A percentile compares a stretch with the other conserved stretches of the same genome.
phyloP scores from a whole-genome alignment of 257 asterid species.

The Asclepias syriaca region DNA sequence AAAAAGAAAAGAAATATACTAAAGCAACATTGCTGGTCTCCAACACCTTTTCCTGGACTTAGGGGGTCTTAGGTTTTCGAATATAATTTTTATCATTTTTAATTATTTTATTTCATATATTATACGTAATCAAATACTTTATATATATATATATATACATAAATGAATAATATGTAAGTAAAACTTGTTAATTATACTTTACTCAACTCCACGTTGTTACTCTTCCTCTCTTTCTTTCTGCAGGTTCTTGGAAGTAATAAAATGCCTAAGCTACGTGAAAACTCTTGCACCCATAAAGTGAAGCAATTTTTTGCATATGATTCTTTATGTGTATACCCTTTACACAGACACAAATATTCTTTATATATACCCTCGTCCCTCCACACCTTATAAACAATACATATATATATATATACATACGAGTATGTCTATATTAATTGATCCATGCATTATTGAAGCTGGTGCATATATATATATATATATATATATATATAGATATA shows the following conservation, averaged over 20 bases:
- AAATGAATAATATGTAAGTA: no score
- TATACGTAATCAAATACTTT: no score
- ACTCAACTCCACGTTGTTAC: neutral
- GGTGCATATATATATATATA: neutral
- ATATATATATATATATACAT: no score
- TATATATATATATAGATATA: no score
- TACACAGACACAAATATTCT: slow-evolving; percentile 12
- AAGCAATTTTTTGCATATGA: slow-evolving; percentile 8
- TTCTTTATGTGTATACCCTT: slow-evolving; percentile 13
- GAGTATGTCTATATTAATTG: neutral
- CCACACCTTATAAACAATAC: neutral
- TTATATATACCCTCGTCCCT: no score
- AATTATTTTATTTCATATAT: neutral
- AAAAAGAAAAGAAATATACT: neutral
- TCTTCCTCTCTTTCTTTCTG: neutral
- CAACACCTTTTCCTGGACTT: slow-evolving; percentile 6
- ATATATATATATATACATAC: neutral
- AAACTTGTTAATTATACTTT: no score
- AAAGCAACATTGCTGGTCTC: slow-evolving; percentile 4
- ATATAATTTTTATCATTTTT: neutral
- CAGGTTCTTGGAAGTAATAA: neutral
- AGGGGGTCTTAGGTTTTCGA: neutral
- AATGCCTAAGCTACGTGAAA: slow-evolving; percentile 6
- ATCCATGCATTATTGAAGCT: slow-evolving; percentile 18
- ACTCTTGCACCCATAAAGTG: slow-evolving; percentile 20